Evolutionary conservation across 2,329 filamentous ascomycete species (phyloP).

Genomic region (Monosporascus ibericus): DNA sequence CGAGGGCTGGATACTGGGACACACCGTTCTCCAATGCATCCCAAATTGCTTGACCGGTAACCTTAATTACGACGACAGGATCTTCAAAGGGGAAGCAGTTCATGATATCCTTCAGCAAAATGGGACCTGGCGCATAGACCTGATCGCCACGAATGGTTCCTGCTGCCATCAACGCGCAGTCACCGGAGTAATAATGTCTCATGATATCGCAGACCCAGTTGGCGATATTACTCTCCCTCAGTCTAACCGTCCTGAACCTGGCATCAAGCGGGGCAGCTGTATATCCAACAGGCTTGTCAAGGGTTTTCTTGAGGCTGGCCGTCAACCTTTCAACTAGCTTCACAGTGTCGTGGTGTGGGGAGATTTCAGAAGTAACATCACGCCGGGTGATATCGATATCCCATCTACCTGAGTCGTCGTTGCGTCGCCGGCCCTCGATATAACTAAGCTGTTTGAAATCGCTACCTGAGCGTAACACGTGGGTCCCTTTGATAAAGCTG

Average conservation of each 20-base stretch:
- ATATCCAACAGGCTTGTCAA: conserved; percentile 79
- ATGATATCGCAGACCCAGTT: conserved; percentile 93
- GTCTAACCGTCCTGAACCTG: conserved; percentile 75
- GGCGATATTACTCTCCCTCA: conserved; percentile 74
- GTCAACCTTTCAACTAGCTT: conserved; percentile 64
- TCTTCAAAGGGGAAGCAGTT: conserved; percentile 93
- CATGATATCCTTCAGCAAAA: conserved; percentile 75
- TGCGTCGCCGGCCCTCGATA: conserved; percentile 62
- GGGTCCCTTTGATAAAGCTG: conserved; percentile 68
- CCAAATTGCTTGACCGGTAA: conserved; percentile 65
- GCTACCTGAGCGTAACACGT: conserved; percentile 79
- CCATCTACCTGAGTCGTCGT: conserved; percentile 49
- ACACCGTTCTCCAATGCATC: conserved; percentile 84
- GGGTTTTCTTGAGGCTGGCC: conserved; percentile 64
- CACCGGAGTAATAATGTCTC: conserved; percentile 73
- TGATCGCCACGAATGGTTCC: conserved; percentile 86
- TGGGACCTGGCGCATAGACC: conserved; percentile 74
- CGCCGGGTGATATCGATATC: conserved; percentile 71
- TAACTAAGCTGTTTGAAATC: conserved; percentile 94
- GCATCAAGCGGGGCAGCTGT: conserved; percentile 78
- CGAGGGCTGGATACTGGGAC: conserved; percentile 72
- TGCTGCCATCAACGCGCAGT: conserved; percentile 78
- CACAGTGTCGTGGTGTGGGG: conserved; percentile 55
- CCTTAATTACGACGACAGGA: conserved; percentile 70
- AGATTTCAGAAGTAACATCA: conserved; percentile 65